A percentile compares a stretch with the other conserved stretches of the same genome.
Evolutionary conservation across 352 stramenopile genomes (phyloP).

Genomic region (Hyphochytrium catenoides): DNA sequence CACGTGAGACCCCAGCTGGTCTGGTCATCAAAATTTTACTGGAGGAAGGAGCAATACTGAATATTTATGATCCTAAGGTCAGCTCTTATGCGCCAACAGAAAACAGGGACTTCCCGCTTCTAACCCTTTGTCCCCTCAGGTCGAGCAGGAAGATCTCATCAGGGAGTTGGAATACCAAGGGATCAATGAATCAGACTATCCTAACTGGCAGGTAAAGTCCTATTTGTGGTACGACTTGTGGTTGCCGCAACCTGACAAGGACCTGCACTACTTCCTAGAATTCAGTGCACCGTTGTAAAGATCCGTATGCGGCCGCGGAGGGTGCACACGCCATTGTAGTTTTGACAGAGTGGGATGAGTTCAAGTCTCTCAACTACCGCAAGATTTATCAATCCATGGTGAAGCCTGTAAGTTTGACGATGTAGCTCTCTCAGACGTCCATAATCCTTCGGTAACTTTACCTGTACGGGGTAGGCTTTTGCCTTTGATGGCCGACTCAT

Average conservation of each 20-base stretch:
- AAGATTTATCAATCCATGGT: conserved; percentile 85
- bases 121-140: too few relatives aligned
- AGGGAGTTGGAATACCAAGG: conserved; percentile 54
- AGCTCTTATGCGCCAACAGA: too few relatives aligned
- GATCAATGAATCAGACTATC: conserved; percentile 65
- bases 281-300: too few relatives aligned
- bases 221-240: too few relatives aligned
- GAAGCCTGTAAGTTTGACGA: too few relatives aligned
- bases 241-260: too few relatives aligned
- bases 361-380: conserved; percentile 91
- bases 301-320: conserved; percentile 74
- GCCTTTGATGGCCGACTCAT: conserved; percentile 98
- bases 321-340: conserved; percentile 76
- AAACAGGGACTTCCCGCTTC: too few relatives aligned
- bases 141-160: conserved; percentile 82
- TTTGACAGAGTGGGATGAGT: conserved; percentile 98
- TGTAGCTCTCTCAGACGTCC: too few relatives aligned
- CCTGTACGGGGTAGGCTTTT: too few relatives aligned
- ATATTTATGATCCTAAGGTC: conserved; percentile 94
- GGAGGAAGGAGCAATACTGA: conserved; percentile 80
- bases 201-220: too few relatives aligned
- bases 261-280: too few relatives aligned
- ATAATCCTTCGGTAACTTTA: too few relatives aligned
- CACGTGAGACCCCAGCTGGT: conserved; percentile 89
- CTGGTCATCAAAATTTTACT: conserved; percentile 91